These are phyloP conservation scores for Xylaria grammica DNA, from an alignment of 495 filamentous ascomycete genomes.

Conservation along the genomic window DNA sequence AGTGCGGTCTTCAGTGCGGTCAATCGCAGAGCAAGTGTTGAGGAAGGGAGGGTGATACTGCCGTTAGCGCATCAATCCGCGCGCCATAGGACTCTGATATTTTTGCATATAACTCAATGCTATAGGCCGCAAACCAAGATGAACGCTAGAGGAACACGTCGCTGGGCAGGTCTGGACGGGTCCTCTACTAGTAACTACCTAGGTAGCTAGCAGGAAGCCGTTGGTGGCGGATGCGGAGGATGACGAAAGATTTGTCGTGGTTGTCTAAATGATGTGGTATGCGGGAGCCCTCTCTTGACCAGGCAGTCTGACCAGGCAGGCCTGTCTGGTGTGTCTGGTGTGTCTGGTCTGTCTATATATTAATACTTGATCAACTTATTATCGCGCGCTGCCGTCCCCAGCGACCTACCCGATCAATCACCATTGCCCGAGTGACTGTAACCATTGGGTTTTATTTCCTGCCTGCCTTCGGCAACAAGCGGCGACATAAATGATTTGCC, in stretches of 20 bases:
- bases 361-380: conserved; percentile 3
- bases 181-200: background rate
- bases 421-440: background rate
- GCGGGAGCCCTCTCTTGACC: background rate
- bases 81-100: background rate
- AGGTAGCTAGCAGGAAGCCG: too few species aligned
- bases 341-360: background rate
- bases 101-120: background rate
- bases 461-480: background rate
- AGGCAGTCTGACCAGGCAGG: too few species aligned
- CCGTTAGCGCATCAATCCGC: background rate
- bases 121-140: too few species aligned
- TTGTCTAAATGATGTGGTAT: background rate
- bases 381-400: background rate
- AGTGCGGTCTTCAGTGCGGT: too few species aligned
- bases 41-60: background rate
- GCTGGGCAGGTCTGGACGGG: background rate
- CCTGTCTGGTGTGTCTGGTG: too few species aligned
- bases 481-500: background rate
- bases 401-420: background rate
- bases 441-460: background rate
- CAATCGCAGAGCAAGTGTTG: background rate
- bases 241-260: too few species aligned
- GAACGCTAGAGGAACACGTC: background rate
- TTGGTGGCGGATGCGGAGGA: too few species aligned